Percentiles rank a stretch among this genome's conserved stretches.
These are phyloP conservation scores for Neonothopanus nambi DNA, from an alignment of 1,284 basidiomycete species.

Conservation along the genomic window DNA sequence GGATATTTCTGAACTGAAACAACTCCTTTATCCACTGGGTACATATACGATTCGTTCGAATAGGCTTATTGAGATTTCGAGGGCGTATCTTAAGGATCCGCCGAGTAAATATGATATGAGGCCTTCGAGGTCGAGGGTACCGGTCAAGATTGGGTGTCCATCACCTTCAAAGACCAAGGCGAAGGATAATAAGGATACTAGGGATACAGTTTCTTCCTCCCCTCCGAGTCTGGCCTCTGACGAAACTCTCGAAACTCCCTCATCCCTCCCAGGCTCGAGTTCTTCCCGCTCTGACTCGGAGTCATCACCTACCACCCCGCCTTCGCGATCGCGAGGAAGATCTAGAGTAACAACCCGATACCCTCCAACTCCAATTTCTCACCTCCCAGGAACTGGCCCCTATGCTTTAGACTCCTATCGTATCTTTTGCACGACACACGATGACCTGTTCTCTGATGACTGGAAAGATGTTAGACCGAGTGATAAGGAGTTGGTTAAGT, in stretches of 20 bases:
- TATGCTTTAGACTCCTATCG: slow-evolving; percentile 71
- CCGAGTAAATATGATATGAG: slow-evolving; percentile 32
- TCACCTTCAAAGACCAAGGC: too few relatives aligned
- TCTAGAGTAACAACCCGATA: slow-evolving; percentile 27
- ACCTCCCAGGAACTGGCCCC: slow-evolving; percentile 56
- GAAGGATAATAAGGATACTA: not conserved
- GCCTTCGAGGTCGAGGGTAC: slow-evolving; percentile 24
- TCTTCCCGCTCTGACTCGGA: not conserved
- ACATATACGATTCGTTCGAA: slow-evolving; percentile 50
- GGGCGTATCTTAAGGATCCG: slow-evolving; percentile 44
- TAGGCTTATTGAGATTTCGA: slow-evolving; percentile 51
- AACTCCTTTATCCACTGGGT: slow-evolving; percentile 50
- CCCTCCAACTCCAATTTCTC: slow-evolving; percentile 47
- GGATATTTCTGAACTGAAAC: slow-evolving; percentile 36
- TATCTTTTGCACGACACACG: slow-evolving; percentile 50
- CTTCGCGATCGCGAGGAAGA: not conserved
- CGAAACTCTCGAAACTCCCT: not conserved
- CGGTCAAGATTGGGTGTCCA: too few relatives aligned
- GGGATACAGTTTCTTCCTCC: not conserved
- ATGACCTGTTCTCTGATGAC: slow-evolving; percentile 35
- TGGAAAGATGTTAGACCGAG: slow-evolving; percentile 59
- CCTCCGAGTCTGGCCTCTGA: too few relatives aligned
- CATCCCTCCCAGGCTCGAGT: slow-evolving; percentile 2
- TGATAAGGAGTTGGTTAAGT: slow-evolving; percentile 64
- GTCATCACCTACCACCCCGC: not conserved